Conservation (phyloP, 352 stramenopile genomes). For the Phytophthora tentaculata region DNA sequence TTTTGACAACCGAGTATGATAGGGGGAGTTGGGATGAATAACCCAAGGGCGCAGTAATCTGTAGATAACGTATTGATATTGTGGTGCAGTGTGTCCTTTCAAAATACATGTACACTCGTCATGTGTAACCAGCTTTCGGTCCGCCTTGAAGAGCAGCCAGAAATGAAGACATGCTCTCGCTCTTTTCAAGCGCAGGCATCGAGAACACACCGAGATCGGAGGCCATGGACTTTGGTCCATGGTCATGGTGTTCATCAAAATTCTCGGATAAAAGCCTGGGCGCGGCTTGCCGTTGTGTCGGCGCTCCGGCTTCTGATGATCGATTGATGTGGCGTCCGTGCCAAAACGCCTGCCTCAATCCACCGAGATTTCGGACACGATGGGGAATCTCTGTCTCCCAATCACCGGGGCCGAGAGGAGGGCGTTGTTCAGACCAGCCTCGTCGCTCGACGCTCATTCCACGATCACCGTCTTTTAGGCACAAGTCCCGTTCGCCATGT, state of each 20-base stretch:
- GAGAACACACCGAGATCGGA: constrained; percentile 17
- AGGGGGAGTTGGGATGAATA: constrained; percentile 14
- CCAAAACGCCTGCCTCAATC: constrained; percentile 22
- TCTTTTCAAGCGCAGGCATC: constrained; percentile 28
- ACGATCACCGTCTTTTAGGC: constrained; percentile 13
- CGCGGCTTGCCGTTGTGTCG: constrained; percentile 22
- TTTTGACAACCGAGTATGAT: constrained; percentile 34
- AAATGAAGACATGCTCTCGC: constrained; percentile 12
- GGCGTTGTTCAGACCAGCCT: constrained; percentile 3
- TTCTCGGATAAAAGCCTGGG: too few species aligned
- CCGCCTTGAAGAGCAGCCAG: constrained; percentile 12
- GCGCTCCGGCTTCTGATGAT: constrained; percentile 27
- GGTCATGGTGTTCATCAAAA: constrained; percentile 1
- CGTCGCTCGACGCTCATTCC: constrained; percentile 31
- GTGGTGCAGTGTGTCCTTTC: too few species aligned
- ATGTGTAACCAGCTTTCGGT: background rate
- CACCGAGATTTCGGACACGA: constrained; percentile 34
- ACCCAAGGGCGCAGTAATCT: background rate
- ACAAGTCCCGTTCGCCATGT: constrained; percentile 19
- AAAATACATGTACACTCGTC: too few species aligned
- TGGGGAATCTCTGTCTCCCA: constrained; percentile 36
- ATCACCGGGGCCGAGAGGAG: constrained; percentile 21
- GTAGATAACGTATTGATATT: constrained; percentile 1
- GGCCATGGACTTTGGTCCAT: constrained; percentile 3
- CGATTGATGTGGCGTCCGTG: constrained; percentile 20